A percentile compares a stretch with the other conserved stretches of the same genome.
Conservation (phyloP, 352 stramenopile genomes). For the Pythium oligandrum region DNA sequence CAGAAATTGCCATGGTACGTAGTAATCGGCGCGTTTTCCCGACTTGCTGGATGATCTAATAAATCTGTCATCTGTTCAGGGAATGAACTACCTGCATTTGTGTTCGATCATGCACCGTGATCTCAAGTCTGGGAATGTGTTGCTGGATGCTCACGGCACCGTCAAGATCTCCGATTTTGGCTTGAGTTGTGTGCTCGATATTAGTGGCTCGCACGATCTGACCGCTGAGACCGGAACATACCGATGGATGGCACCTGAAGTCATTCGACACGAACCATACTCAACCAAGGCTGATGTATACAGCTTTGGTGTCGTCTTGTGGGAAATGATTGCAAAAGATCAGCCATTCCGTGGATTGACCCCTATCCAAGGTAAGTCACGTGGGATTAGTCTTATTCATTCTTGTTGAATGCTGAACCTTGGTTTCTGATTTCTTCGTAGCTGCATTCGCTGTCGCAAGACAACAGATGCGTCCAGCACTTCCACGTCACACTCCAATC, state of each 20-base stretch:
- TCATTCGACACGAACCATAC: slow-evolving; percentile 92
- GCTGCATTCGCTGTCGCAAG: slow-evolving; percentile 82
- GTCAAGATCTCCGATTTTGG: slow-evolving; percentile 89
- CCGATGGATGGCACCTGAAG: slow-evolving; percentile 94
- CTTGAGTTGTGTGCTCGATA: slow-evolving; percentile 80
- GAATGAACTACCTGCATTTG: slow-evolving; percentile 94
- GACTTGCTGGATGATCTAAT: neutral
- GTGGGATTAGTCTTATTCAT: slow-evolving; percentile 9
- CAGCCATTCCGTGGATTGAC: slow-evolving; percentile 82
- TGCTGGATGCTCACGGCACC: slow-evolving; percentile 76
- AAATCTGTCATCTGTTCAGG: slow-evolving; percentile 27
- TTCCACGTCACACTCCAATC: slow-evolving; percentile 77
- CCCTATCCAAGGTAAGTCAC: slow-evolving; percentile 67
- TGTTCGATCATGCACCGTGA: slow-evolving; percentile 94
- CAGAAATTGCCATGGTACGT: slow-evolving; percentile 75
- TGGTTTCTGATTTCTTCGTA: slow-evolving; percentile 11
- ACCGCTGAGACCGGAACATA: slow-evolving; percentile 88
- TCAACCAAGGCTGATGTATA: slow-evolving; percentile 95
- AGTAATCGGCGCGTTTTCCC: neutral
- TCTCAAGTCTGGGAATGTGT: slow-evolving; percentile 95
- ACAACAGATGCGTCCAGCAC: slow-evolving; percentile 76
- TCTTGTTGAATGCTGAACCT: slow-evolving; percentile 4
- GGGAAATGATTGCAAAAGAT: slow-evolving; percentile 82
- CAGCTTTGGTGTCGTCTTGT: slow-evolving; percentile 89
- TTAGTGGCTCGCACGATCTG: slow-evolving; percentile 68